A percentile compares a stretch with the other conserved stretches of the same genome.
phyloP scores from a whole-genome alignment of 192 early-diverging fungal genomes.

The Pilaira anomala region DNA sequence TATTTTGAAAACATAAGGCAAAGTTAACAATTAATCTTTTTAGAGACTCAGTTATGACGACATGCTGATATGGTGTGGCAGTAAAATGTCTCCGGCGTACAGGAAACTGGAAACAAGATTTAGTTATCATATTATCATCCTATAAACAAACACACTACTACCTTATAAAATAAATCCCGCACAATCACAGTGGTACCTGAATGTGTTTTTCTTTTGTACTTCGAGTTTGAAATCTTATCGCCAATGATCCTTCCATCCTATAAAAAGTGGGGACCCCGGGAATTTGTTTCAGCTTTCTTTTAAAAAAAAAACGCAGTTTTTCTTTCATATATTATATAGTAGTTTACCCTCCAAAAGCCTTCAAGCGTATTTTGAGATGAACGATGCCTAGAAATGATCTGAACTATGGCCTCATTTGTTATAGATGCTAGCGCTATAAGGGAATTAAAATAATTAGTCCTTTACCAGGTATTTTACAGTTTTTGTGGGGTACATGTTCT shows the following conservation, averaged over 20 bases:
- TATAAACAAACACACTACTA: slow-evolving; percentile 22
- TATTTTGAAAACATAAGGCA: slow-evolving; percentile 38
- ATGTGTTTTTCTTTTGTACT: slow-evolving; percentile 12
- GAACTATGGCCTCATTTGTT: slow-evolving; percentile 42
- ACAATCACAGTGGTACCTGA: slow-evolving; percentile 60
- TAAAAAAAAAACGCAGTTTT: slow-evolving; percentile 6
- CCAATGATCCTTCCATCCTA: slow-evolving; percentile 51
- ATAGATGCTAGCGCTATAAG: slow-evolving; percentile 46
- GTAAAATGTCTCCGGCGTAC: slow-evolving; percentile 50
- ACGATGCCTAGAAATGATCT: slow-evolving; percentile 50
- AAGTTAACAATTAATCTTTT: slow-evolving; percentile 49
- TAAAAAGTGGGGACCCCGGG: neutral
- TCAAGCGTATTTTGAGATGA: slow-evolving; percentile 35
- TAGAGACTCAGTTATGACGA: slow-evolving; percentile 39
- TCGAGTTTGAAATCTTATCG: slow-evolving; percentile 34
- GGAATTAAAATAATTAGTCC: no score
- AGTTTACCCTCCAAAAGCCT: slow-evolving; percentile 38
- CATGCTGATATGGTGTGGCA: neutral
- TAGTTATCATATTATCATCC: no score
- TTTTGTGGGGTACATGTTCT: neutral
- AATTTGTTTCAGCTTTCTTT: no score
- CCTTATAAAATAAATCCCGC: slow-evolving; percentile 68
- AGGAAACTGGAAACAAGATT: slow-evolving; percentile 44
- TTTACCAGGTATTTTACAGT: neutral
- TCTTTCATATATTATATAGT: neutral